phyloP scores from a whole-genome alignment of 768 basidiomycete genomes.

The Royoungia palumana region DNA sequence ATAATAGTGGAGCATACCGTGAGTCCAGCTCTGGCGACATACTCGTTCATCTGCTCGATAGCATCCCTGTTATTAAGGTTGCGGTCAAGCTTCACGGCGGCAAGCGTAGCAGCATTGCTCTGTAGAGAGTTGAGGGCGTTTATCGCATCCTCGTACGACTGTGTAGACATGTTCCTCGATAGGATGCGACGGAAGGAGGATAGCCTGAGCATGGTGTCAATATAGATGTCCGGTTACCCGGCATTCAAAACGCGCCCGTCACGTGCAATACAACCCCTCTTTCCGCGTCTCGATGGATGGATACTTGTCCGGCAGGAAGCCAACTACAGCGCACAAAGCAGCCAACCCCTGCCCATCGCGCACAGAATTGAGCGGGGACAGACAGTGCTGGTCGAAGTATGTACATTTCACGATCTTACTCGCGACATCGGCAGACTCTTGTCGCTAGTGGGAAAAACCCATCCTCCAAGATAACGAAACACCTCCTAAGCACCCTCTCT shows the following conservation, averaged over 20 bases:
- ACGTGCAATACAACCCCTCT: too few species aligned
- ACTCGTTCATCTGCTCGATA: conserved; percentile 89
- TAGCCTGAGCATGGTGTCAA: conserved; percentile 2
- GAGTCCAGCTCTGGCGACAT: conserved; percentile 83
- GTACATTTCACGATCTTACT: neutral
- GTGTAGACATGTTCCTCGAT: conserved; percentile 47
- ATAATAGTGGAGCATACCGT: conserved; percentile 45
- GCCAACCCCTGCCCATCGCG: conserved; percentile 9
- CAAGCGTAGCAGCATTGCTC: conserved; percentile 90
- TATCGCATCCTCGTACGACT: conserved; percentile 69
- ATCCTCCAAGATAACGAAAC: conserved; percentile 50
- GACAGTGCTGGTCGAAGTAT: conserved; percentile 17
- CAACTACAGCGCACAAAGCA: conserved; percentile 3
- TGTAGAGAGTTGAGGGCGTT: conserved; percentile 76
- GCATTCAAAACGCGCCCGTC: too few species aligned
- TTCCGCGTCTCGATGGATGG: conserved; percentile 20
- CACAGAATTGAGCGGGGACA: conserved; percentile 17
- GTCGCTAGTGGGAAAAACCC: conserved; percentile 31
- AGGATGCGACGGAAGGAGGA: conserved; percentile 2
- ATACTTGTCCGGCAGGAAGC: conserved; percentile 25
- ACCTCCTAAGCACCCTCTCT: conserved; percentile 57
- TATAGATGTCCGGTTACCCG: too few species aligned
- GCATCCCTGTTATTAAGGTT: conserved; percentile 50
- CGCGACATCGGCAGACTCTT: conserved; percentile 13
- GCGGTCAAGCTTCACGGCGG: conserved; percentile 75